These are phyloP conservation scores for Lasiodiplodia sp. DNA, from an alignment of 2,329 filamentous ascomycete species.

Conservation along the genomic window DNA sequence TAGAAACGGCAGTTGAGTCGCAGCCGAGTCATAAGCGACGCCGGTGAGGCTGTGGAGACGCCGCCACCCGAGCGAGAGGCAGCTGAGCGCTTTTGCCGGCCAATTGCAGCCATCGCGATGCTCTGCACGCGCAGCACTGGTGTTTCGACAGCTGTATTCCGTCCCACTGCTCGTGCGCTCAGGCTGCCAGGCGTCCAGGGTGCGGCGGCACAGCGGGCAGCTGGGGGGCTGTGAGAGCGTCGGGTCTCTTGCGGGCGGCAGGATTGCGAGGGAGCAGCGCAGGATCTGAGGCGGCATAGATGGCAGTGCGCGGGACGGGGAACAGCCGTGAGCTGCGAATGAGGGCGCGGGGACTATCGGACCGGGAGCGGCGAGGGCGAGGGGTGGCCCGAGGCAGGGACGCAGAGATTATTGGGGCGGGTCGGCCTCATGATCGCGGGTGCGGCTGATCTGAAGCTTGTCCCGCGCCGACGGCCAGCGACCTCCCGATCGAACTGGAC, in stretches of 20 bases:
- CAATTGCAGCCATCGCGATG: not conserved
- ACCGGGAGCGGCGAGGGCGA: not conserved
- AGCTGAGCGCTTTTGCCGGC: not conserved
- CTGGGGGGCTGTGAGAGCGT: not conserved
- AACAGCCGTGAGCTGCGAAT: not conserved
- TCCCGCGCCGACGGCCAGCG: not conserved
- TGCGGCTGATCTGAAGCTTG: not conserved
- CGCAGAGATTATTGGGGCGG: not conserved
- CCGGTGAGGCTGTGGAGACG: not conserved
- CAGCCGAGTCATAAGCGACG: not conserved
- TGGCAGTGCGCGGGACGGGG: not conserved
- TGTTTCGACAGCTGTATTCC: not conserved
- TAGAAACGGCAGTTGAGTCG: not conserved
- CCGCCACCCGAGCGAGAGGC: not conserved
- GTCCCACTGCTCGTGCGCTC: not conserved
- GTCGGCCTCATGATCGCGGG: not conserved
- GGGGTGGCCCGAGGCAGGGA: not conserved
- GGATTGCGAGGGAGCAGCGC: not conserved
- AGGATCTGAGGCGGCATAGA: not conserved
- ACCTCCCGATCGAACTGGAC: not conserved
- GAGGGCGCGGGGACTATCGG: not conserved
- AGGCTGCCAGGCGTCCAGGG: not conserved
- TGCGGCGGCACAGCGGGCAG: not conserved
- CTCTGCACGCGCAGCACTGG: not conserved
- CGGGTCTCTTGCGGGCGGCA: not conserved